Evolutionary conservation across 2,329 filamentous ascomycete species (phyloP), one percentile per base, ranked within the genome.

Genomic region (Pseudofabraea citricarpa): DNA sequence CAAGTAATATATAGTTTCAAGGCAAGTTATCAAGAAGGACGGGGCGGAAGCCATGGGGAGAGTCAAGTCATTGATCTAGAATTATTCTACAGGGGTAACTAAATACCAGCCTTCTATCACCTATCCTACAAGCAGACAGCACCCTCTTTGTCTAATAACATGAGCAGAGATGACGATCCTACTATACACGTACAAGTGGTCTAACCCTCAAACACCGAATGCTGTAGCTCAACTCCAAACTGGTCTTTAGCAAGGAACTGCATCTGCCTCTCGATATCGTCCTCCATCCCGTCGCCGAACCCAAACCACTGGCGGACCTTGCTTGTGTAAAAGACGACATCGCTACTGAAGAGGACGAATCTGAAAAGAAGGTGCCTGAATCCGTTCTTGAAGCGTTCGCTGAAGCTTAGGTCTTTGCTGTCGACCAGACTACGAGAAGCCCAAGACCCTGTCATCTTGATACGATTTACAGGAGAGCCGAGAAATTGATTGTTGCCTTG

Each of bases 371-470:
- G 41, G 67, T 97, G 91, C 18, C 79, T 73, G 64, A 85, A 84
- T 50, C 81, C 83, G 58, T 91, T 87, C 42, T 69, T 66, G 54
- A 85, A 70, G 39, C 87, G 72, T 64, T 88, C 76, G 0, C 66
- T 59, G 45, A 77, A 70, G 3, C 76, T 75, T 44, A 89, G 68
- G 59, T 86, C 77, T 13, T 71, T 74, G 51, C 84, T 82, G 64
- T 94, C 83, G 19, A 85, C 84, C n/a, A 97, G 69, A 41, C 88
- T 90, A 18, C 87, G 74, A 47, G 81, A 87, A 1, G 91, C 91
- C 91, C 91, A 97, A 45, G 81, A 74, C 18, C 90, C 90, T 50
- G 93, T 96, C 62, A 95, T 90, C 69, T 96, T 96, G 64, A 97
- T 81, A 1, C 93, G 74, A 64, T 95, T 90, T 9, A 87, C 83